These are phyloP conservation scores for Barnettozyma siamensis DNA, from an alignment of 805 yeast genomes.

Conservation along the genomic window DNA sequence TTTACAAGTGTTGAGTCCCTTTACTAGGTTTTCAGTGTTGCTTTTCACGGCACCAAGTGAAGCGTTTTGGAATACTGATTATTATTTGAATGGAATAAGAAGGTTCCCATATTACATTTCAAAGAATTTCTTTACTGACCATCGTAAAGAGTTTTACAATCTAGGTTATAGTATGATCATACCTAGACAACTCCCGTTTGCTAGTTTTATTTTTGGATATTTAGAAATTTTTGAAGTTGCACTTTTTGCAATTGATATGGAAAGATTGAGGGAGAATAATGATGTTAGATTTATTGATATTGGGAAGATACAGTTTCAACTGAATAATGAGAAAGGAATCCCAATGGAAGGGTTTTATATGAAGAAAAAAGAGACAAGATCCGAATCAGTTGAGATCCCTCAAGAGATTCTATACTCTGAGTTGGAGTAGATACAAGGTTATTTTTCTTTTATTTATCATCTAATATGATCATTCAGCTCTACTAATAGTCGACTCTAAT, in stretches of 20 bases:
- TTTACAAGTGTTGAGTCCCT: not conserved
- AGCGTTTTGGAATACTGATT: constrained; percentile 1
- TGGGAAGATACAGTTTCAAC: not conserved
- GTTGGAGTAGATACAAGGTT: too few relatives aligned
- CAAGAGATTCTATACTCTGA: too few relatives aligned
- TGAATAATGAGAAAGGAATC: not conserved
- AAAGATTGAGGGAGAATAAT: constrained; percentile 2
- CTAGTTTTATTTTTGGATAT: constrained; percentile 6
- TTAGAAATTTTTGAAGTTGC: constrained; percentile 9
- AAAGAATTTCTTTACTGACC: constrained; percentile 1
- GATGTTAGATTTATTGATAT: not conserved
- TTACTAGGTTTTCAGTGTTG: not conserved
- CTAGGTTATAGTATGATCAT: constrained; percentile 6
- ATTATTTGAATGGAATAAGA: constrained; percentile 4
- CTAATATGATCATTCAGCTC: too few relatives aligned
- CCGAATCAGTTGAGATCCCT: too few relatives aligned
- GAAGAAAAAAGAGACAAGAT: too few relatives aligned
- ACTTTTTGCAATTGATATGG: constrained; percentile 9
- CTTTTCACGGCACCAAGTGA: constrained; percentile 2
- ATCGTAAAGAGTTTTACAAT: constrained; percentile 5
- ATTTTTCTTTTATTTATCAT: too few relatives aligned
- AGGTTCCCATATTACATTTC: constrained; percentile 6
- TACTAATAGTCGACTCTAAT: too few relatives aligned
- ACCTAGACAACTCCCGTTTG: constrained; percentile 6
- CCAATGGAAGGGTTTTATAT: not conserved